phyloP scores from a whole-genome alignment of 2,329 filamentous ascomycete species.

The Aaosphaeria pasadenensis region DNA sequence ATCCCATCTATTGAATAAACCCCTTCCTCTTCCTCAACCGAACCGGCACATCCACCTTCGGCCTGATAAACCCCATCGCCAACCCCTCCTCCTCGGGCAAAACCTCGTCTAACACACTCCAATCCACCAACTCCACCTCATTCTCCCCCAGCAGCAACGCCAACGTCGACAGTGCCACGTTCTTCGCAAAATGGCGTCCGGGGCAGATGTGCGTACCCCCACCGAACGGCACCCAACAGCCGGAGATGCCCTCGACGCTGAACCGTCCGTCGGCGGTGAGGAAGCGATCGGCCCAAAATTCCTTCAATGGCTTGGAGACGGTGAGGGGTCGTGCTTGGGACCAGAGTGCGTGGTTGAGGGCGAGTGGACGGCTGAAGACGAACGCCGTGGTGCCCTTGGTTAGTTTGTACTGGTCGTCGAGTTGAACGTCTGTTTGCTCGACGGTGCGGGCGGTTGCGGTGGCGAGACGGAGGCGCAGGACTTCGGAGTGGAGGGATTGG shows the following conservation, averaged over 20 bases:
- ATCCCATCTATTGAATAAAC: too few relatives aligned
- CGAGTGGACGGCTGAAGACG: slow-evolving; percentile 22
- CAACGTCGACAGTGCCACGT: slow-evolving; percentile 15
- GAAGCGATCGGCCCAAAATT: slow-evolving; percentile 29
- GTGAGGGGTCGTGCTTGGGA: slow-evolving; percentile 12
- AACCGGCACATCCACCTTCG: too few relatives aligned
- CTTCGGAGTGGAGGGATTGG: slow-evolving; percentile 23
- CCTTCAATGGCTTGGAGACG: slow-evolving; percentile 16
- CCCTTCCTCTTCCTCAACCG: too few relatives aligned
- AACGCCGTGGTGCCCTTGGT: slow-evolving; percentile 13
- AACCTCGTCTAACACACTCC: too few relatives aligned
- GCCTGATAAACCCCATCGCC: too few relatives aligned
- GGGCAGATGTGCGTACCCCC: slow-evolving; percentile 25
- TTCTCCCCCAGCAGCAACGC: slow-evolving; percentile 21
- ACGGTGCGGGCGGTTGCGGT: slow-evolving; percentile 9
- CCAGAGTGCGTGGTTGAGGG: slow-evolving; percentile 21
- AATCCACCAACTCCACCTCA: slow-evolving; percentile 9
- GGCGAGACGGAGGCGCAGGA: slow-evolving; percentile 18
- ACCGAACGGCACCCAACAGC: slow-evolving; percentile 17
- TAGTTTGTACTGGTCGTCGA: slow-evolving; percentile 20
- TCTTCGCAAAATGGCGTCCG: slow-evolving; percentile 24
- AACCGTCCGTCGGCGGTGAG: slow-evolving; percentile 10
- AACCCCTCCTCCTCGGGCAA: too few relatives aligned
- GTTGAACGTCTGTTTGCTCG: slow-evolving; percentile 7
- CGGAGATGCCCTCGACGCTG: slow-evolving; percentile 15